These are phyloP conservation scores for Aspergillus tanneri DNA, from an alignment of 2,329 filamentous ascomycete genomes.

Conservation along the genomic window DNA sequence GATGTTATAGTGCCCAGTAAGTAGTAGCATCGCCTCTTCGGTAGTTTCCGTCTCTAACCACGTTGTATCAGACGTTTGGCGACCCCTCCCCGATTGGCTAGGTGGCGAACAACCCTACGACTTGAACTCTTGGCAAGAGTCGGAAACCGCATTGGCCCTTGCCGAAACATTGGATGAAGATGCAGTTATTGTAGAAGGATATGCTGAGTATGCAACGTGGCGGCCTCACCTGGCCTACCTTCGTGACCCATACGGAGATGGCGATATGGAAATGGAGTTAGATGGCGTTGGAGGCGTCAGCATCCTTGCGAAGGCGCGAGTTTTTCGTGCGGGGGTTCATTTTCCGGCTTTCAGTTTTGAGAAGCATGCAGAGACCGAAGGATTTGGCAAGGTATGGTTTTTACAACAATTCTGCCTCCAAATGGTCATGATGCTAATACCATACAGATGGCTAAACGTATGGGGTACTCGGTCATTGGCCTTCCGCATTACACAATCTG, in stretches of 20 bases:
- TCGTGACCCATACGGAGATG: conserved; percentile 93
- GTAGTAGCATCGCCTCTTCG: conserved; percentile 40
- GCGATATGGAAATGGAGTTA: conserved; percentile 99
- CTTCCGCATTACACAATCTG: conserved; percentile 98
- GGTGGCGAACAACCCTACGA: conserved; percentile 98
- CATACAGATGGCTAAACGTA: conserved; percentile 86
- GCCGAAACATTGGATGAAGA: conserved; percentile 96
- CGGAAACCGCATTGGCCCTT: conserved; percentile 88
- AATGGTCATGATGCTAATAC: conserved; percentile 17
- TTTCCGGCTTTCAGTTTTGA: conserved; percentile 99
- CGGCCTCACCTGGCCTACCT: conserved; percentile 94
- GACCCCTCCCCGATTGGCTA: conserved; percentile 97
- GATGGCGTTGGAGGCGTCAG: conserved; percentile 97
- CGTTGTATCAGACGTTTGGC: conserved; percentile 77
- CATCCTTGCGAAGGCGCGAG: conserved; percentile 91
- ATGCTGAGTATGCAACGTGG: conserved; percentile 98
- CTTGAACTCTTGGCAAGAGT: conserved; percentile 98
- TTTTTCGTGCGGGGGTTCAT: conserved; percentile 92
- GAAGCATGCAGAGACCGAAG: conserved; percentile 97
- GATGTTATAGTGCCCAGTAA: conserved; percentile 97
- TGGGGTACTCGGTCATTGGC: conserved; percentile 93
- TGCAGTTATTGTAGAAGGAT: conserved; percentile 97
- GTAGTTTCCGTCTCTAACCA: conserved; percentile 19
- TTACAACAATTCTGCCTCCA: not conserved
- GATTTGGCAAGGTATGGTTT: conserved; percentile 83